These are phyloP conservation scores for Musa schizocarpa DNA, from an alignment of 176 grass and related monocot genomes.

Conservation along the genomic window DNA sequence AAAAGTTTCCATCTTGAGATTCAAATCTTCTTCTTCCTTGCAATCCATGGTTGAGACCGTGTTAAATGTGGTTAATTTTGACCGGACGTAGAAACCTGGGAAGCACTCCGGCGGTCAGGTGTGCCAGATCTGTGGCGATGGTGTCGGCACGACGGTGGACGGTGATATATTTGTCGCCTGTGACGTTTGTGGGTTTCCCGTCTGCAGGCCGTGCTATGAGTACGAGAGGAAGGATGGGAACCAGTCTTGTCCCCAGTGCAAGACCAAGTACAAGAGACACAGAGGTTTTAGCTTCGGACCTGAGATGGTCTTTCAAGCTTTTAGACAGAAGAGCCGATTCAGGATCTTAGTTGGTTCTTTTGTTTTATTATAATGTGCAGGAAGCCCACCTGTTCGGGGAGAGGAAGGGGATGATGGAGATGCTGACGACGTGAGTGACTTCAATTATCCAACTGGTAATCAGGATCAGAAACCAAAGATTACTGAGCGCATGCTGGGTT, in stretches of 20 bases:
- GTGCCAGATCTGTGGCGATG: conserved; percentile 26
- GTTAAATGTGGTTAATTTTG: neutral
- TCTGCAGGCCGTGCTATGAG: conserved; percentile 30
- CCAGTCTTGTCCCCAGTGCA: conserved; percentile 27
- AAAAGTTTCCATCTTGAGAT: neutral
- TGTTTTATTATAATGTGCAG: conserved; percentile 27
- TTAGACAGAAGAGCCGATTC: conserved; percentile 4
- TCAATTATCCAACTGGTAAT: conserved; percentile 52
- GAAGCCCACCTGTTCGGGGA: conserved; percentile 56
- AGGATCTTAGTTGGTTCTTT: neutral
- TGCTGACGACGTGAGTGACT: conserved; percentile 64
- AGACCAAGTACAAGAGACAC: conserved; percentile 30
- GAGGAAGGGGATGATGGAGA: conserved; percentile 66
- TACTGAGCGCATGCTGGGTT: conserved; percentile 82
- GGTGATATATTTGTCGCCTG: conserved; percentile 25
- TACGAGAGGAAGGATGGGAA: conserved; percentile 30
- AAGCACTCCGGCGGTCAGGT: conserved; percentile 22
- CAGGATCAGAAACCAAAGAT: conserved; percentile 75
- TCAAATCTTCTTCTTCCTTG: neutral
- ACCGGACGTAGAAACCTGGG: conserved; percentile 14
- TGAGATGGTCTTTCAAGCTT: conserved; percentile 7
- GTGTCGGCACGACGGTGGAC: conserved; percentile 19
- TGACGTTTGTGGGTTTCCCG: conserved; percentile 22
- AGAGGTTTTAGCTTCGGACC: conserved; percentile 10
- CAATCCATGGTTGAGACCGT: too few relatives aligned